Evolutionary conservation across 2,329 filamentous ascomycete species (phyloP).

Genomic region (Ophiostoma triangulosporum): DNA sequence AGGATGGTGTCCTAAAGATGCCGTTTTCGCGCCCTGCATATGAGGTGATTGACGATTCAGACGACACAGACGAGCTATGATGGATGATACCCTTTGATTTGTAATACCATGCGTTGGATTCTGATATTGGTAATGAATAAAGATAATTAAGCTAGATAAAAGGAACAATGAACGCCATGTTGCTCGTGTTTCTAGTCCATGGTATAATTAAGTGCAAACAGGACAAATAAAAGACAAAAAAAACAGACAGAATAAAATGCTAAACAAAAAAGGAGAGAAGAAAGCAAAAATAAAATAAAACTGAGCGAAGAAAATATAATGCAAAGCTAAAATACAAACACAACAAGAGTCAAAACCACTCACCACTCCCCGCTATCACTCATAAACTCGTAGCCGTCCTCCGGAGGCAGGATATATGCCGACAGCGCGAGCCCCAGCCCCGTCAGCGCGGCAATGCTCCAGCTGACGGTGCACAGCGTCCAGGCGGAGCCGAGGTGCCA

Average conservation of each 20-base stretch:
- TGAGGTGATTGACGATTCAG: constrained; percentile 7
- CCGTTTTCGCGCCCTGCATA: not conserved
- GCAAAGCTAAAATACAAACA: not conserved
- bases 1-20: not conserved
- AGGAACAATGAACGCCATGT: not conserved
- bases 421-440: constrained; percentile 50
- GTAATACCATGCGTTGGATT: not conserved
- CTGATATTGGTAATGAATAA: not conserved
- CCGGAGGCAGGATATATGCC: constrained; percentile 57
- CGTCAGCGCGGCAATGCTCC: constrained; percentile 35
- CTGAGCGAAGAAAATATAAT: not conserved
- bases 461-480: constrained; percentile 51
- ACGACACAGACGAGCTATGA: constrained; percentile 13
- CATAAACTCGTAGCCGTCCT: constrained; percentile 55
- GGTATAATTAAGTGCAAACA: not conserved
- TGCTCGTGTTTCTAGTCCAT: not conserved
- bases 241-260: no score
- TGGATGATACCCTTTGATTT: constrained; percentile 7
- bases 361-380: not conserved
- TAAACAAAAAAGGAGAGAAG: no score
- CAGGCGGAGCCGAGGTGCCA: constrained; percentile 73
- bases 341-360: not conserved
- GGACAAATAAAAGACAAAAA: no score
- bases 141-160: not conserved
- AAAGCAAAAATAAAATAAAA: not conserved